These are phyloP conservation scores for Cystofilobasidium ferigula DNA, from an alignment of 768 basidiomycete genomes.

Conservation along the genomic window DNA sequence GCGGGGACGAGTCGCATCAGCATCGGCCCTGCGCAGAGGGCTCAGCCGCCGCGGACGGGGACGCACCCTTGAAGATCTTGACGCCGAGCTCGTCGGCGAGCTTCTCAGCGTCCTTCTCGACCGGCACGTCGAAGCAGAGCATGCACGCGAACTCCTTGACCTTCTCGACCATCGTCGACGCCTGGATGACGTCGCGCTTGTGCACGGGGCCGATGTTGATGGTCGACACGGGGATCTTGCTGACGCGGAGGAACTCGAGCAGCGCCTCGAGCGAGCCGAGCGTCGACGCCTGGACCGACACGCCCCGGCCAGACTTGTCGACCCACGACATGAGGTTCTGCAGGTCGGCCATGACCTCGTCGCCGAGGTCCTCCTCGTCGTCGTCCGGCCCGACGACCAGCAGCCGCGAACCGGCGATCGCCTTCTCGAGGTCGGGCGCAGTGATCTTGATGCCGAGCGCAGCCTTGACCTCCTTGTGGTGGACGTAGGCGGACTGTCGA, in stretches of 20 bases:
- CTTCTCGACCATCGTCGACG: constrained; percentile 87
- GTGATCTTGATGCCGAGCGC: constrained; percentile 91
- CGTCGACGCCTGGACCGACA: constrained; percentile 94
- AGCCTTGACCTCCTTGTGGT: constrained; percentile 94
- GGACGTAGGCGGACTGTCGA: constrained; percentile 78
- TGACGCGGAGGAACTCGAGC: constrained; percentile 82
- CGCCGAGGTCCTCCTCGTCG: constrained; percentile 86
- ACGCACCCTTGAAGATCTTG: constrained; percentile 75
- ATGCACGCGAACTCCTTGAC: constrained; percentile 91
- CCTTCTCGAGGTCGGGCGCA: constrained; percentile 91
- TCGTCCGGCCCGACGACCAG: constrained; percentile 89
- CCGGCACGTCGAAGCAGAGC: constrained; percentile 87
- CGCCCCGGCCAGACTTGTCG: constrained; percentile 90
- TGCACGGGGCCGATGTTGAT: constrained; percentile 97
- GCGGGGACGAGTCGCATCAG: constrained; percentile 3
- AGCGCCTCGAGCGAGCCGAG: constrained; percentile 93
- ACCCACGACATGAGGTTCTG: constrained; percentile 77
- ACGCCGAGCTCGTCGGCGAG: constrained; percentile 91
- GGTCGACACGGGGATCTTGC: constrained; percentile 93
- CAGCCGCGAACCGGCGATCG: constrained; percentile 89
- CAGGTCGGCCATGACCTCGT: constrained; percentile 93
- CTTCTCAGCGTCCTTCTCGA: constrained; percentile 86
- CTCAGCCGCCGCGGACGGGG: not conserved
- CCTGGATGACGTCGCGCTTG: constrained; percentile 86
- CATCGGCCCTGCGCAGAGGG: too few relatives aligned